These are phyloP conservation scores for Fusarium humuli DNA, from an alignment of 2,329 filamentous ascomycete genomes.

Conservation along the genomic window DNA sequence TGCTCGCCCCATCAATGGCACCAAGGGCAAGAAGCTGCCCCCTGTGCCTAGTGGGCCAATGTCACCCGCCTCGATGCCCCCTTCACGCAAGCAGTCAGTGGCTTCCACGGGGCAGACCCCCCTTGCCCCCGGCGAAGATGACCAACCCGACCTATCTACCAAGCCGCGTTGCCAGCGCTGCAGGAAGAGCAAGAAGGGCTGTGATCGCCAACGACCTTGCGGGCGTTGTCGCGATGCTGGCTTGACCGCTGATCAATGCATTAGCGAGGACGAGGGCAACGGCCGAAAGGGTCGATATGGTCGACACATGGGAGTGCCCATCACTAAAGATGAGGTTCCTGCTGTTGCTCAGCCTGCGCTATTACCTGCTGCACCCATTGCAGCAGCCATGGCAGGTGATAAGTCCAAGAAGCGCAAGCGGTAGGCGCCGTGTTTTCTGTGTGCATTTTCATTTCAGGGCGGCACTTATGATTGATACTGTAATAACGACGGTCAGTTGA, in stretches of 20 bases:
- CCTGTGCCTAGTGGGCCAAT: slow-evolving; percentile 61
- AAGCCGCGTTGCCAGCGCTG: slow-evolving; percentile 98
- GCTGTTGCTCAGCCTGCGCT: slow-evolving; percentile 54
- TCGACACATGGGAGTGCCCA: slow-evolving; percentile 75
- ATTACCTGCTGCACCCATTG: slow-evolving; percentile 59
- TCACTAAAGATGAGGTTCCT: slow-evolving; percentile 67
- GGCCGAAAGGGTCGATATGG: slow-evolving; percentile 94
- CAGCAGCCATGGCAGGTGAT: slow-evolving; percentile 54
- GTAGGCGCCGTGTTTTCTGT: slow-evolving; percentile 49
- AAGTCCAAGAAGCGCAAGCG: slow-evolving; percentile 74
- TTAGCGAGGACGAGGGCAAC: slow-evolving; percentile 98
- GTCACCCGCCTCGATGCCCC: slow-evolving; percentile 74
- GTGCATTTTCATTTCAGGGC: slow-evolving; percentile 19
- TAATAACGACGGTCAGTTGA: slow-evolving; percentile 54
- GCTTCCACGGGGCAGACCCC: slow-evolving; percentile 65
- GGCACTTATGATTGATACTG: slow-evolving; percentile 47
- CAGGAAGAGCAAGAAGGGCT: slow-evolving; percentile 99
- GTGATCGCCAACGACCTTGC: slow-evolving; percentile 94
- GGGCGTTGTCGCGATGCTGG: slow-evolving; percentile 96
- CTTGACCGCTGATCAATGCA: slow-evolving; percentile 90
- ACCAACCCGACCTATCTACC: slow-evolving; percentile 90
- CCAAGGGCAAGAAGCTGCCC: slow-evolving; percentile 66
- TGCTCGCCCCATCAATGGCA: slow-evolving; percentile 52
- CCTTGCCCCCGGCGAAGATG: slow-evolving; percentile 77
- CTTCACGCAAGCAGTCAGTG: slow-evolving; percentile 81